phyloP scores from a whole-genome alignment of 1,284 basidiomycete genomes.

The Inonotus obliquus region DNA sequence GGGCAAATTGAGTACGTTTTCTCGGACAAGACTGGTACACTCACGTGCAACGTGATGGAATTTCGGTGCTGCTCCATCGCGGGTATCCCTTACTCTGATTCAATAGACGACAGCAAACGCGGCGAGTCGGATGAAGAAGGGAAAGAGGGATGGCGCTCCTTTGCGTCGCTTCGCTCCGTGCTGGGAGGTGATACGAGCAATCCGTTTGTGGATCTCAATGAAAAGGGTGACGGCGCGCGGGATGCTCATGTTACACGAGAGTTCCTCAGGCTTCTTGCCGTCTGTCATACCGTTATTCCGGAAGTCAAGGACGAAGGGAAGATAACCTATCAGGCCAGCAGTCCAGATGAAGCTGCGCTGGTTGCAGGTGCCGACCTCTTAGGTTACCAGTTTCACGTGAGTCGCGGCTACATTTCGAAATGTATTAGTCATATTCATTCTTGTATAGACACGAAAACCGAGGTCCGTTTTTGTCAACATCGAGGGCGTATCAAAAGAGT shows the following conservation, averaged over 20 bases:
- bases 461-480: constrained; percentile 90
- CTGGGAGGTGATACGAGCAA: constrained; percentile 42
- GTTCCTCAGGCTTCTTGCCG: constrained; percentile 88
- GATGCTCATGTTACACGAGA: constrained; percentile 68
- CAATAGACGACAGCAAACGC: constrained; percentile 79
- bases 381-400: constrained; percentile 90
- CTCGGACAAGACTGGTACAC: constrained; percentile 97
- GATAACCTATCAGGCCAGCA: constrained; percentile 92
- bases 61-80: constrained; percentile 90
- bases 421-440: constrained; percentile 1
- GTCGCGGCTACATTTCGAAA: constrained; percentile 27
- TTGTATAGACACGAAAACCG: constrained; percentile 84
- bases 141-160: constrained; percentile 72
- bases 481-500: constrained; percentile 72
- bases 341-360: constrained; percentile 96
- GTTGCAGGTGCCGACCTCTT: constrained; percentile 92
- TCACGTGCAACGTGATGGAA: constrained; percentile 98
- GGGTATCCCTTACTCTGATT: constrained; percentile 86
- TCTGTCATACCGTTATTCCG: constrained; percentile 99
- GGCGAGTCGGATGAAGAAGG: constrained; percentile 57
- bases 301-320: constrained; percentile 79
- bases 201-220: constrained; percentile 49
- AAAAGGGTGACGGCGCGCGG: constrained; percentile 36
- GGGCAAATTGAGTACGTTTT: constrained; percentile 99
- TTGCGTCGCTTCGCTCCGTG: constrained; percentile 61